Conservation (phyloP, 257 asterid species). For the Capsicum rhomboideum region DNA sequence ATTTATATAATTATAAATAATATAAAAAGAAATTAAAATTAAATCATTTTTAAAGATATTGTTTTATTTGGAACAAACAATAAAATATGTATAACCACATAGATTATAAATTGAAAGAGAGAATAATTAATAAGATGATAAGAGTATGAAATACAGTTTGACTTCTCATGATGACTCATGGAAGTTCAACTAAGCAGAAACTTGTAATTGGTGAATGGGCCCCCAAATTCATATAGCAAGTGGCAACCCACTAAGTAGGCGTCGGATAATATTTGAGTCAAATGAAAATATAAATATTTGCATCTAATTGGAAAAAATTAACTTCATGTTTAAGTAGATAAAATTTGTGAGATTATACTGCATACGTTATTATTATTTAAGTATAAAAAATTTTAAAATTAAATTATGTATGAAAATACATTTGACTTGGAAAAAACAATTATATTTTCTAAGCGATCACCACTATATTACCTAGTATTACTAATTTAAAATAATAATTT, state of each 20-base stretch:
- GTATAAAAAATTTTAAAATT: neutral
- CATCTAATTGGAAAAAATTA: neutral
- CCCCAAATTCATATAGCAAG: constrained; percentile 17
- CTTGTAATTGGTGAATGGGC: constrained; percentile 32
- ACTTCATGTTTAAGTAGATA: neutral
- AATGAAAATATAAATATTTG: neutral
- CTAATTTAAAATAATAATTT: no score
- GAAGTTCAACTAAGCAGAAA: constrained; percentile 14
- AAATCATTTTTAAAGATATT: neutral
- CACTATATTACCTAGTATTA: neutral
- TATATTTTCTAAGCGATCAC: neutral
- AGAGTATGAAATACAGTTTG: constrained; percentile 30
- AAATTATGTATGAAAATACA: neutral
- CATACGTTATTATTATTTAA: no score
- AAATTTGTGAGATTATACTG: no score
- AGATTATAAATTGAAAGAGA: neutral
- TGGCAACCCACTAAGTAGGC: neutral
- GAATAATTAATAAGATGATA: neutral
- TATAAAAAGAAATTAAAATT: neutral
- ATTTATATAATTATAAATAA: neutral
- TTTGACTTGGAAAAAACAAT: neutral
- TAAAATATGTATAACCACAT: neutral
- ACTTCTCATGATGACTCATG: constrained; percentile 27
- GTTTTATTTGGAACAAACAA: neutral
- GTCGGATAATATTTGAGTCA: neutral